Conservation (phyloP, 2,329 filamentous ascomycete species). For the Aspergillus transmontanensis region DNA sequence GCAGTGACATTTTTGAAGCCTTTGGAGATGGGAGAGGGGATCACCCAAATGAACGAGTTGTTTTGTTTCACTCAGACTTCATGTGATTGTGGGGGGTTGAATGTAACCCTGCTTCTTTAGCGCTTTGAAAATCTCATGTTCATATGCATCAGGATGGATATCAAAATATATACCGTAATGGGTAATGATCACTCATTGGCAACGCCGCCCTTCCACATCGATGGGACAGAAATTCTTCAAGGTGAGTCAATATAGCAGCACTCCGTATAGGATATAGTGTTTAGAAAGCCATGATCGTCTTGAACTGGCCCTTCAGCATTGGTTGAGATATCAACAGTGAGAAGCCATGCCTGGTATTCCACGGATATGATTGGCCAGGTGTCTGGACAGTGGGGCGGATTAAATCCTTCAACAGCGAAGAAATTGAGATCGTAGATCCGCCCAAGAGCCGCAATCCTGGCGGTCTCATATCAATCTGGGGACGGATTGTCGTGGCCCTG, state of each 20-base stretch:
- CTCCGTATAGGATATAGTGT: no score
- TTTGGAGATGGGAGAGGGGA: not conserved
- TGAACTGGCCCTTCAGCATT: no score
- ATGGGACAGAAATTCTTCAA: no score
- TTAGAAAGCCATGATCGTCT: no score
- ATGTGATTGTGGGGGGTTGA: not conserved
- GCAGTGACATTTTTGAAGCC: not conserved
- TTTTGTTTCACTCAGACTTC: not conserved
- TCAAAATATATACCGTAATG: no score
- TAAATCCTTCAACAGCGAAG: not conserved
- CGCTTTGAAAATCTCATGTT: not conserved
- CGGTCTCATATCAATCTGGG: not conserved
- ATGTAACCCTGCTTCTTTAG: not conserved
- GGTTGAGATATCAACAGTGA: no score
- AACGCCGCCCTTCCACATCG: no score
- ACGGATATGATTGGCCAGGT: not conserved
- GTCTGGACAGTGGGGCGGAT: not conserved
- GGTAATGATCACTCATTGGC: no score
- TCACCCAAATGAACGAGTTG: not conserved
- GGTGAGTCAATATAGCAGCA: no score
- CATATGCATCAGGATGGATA: no score
- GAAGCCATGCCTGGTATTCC: no score
- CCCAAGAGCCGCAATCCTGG: not conserved
- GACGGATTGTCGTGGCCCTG: not conserved
- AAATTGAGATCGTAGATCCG: not conserved